Base-by-base conservation (phyloP, 1,284 basidiomycete genomes). In the Takashimella koratensis region DNA sequence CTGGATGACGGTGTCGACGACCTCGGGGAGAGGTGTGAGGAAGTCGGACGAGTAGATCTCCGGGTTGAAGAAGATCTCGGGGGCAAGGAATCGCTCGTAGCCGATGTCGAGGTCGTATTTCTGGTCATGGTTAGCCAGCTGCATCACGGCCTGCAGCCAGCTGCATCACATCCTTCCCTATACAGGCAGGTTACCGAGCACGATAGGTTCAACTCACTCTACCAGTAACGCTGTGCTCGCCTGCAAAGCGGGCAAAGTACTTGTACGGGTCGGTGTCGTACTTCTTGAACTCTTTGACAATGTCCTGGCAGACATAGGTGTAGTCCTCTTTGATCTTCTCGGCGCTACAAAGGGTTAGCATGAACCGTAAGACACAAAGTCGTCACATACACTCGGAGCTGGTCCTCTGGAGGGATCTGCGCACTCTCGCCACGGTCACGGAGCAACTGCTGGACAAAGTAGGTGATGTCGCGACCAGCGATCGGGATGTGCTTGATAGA, bases 401-500 rank as follows among this genome's bases (percentile, higher is more conserved):
- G 92, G 73, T 99, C 96, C 72, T 98, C 96, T n/a, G 94, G 90
- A 3, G 96, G 94, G 44, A 97, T 93, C 43, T 82, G 80, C 2
- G 81, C 82, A 77, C 87, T 90, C 78, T 98, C 96, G 5, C 93
- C 93, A 50, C 96, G 86, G 77, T 98, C 96, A 60, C 96, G 84
- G 78, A 99, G 82, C 45, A 99, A 81, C 72, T 96, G 96, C 68
- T 98, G 86, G 39, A 98, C 95, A 75, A 98, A 98, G 73, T 92
- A 89, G 23, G 92, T 86, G 75, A 99, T 98, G 74, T 98, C 96
- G 61, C 94, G 86, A 36, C 96, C 95, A 22, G 96, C 96, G 67
- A 98, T 94, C 52, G 96, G 96, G 70, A 99, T 94, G 74, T 98
- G 93, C 77, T 98, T 98, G 83, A 99, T 98, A 3, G 95, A 91